Evolutionary conservation across 1,139 yeast species (phyloP), one percentile per base, ranked within the genome.

Genomic region (Nakaseomyces delphensis): DNA sequence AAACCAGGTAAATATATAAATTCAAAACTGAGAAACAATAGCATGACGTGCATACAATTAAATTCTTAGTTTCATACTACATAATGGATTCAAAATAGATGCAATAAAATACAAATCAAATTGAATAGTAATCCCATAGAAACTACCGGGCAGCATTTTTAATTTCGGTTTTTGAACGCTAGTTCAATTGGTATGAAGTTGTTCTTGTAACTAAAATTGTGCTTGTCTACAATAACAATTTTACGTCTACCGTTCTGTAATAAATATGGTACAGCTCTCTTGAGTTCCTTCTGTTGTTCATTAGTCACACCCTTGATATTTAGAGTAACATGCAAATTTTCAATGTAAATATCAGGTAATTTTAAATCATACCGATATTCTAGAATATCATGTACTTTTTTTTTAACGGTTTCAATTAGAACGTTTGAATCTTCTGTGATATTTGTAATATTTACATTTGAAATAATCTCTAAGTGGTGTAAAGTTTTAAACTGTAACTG

Each of bases 341-440:
- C 48, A n/a, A 51, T 42, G 19, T 41, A 30, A 36, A 45, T 45
- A 14, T 25, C 40, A 10, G 41, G 43, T 13, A 51, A 33, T 16
- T 48, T 46, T 10, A 42, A 10, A 23, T 44, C 39, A 36, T 44
- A 50, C 18, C 53, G 51, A 36, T 44, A 51, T 14, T 44, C 41
- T n/a, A 51, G 33, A 1, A 40, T 33, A 6, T 43, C 40, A 7
- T 40, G 39, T 11, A 48, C 40, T 31, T 40, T 23, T 24, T 16
- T 24, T 4, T 31, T 31, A 18, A 27, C 19, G 30, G 5, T 18
- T 4, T 7, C 18, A 18, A n/a, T 9, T 29, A 11, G 36, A 10
- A 4, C 21, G 4, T 2, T 32, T 38, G 9, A 8, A 2, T 2
- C 25, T 13, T 7, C 18, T 3, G 14, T n/a, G n/a, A n/a, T 10